Evolutionary conservation across 2,329 filamentous ascomycete genomes (phyloP).

Genomic region (Colletotrichum sp.): DNA sequence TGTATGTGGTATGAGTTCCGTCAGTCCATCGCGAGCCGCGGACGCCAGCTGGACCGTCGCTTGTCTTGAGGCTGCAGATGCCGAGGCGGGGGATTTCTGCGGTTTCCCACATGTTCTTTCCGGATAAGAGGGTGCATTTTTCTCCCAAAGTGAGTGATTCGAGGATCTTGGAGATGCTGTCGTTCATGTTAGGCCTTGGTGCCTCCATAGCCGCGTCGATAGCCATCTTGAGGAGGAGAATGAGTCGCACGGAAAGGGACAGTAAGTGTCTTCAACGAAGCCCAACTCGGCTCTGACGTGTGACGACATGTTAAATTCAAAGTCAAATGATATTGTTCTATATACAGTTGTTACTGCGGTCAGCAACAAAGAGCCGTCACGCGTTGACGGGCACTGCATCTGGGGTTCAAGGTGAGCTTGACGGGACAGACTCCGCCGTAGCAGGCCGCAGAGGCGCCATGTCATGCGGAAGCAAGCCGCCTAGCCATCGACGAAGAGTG

Average conservation of each 20-base stretch:
- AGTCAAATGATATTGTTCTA: too few relatives aligned
- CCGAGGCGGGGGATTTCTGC: constrained; percentile 13
- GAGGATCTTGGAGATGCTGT: background rate
- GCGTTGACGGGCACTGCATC: background rate
- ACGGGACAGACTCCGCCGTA: background rate
- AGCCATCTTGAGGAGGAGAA: background rate
- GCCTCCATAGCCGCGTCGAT: too few relatives aligned
- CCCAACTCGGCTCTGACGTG: background rate
- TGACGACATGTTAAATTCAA: too few relatives aligned
- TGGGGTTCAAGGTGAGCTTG: background rate
- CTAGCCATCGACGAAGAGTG: rapidly evolving
- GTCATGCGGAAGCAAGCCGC: background rate
- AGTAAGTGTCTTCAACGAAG: rapidly evolving
- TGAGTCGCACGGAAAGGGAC: background rate
- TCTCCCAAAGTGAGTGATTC: background rate
- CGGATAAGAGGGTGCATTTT: constrained; percentile 19
- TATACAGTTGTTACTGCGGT: background rate
- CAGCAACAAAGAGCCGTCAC: rapidly evolving
- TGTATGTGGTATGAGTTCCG: constrained; percentile 22
- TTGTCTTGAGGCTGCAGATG: constrained; percentile 20
- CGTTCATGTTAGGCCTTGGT: background rate
- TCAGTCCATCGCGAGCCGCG: constrained; percentile 25
- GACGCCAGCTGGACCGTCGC: constrained; percentile 27
- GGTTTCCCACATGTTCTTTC: constrained; percentile 20
- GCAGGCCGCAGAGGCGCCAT: background rate